Base-by-base conservation (phyloP, 345 rosid genomes). In the Boechera retrofracta region DNA sequence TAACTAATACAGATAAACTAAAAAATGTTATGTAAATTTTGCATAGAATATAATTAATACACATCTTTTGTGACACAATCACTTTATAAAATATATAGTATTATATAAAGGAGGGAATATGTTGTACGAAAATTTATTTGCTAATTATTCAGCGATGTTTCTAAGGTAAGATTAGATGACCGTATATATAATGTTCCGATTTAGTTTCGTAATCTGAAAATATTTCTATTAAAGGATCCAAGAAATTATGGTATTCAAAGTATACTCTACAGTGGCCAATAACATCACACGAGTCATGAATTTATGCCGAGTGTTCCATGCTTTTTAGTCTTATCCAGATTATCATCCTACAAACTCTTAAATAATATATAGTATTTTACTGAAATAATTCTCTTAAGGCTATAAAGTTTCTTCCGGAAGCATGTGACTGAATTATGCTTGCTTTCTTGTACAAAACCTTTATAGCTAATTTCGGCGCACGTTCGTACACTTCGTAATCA, bases 361-460 rank as follows among this genome's bases (percentile, higher is more conserved):
- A 13, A 18, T 41, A 12, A 18, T 41, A 12, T 24, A 18, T 49
- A 24, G 64, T 64, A 77, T 62, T 44, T 12, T 7, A 55, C 60
- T n/a, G 38, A 44, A 32, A 12, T 63, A 16, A 8, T 77, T 44
- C 16, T 36, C 31, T 55, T 10, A 56, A 55, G 49, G 59, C 76
- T 77, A 64, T 47, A 71, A 70, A 77, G 71, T 48, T 44, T 28
- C 1, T 36, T 9, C 13, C 47, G 15, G 59, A 38, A 33, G 72
- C 80, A 64, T 77, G 80, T 64, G 76, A 64, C 44, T 54, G 75
- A 77, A 70, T 69, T 45, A 77, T 77, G 71, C 9, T 63, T 61
- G 47, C 66, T 67, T 51, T 67, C 62, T 36, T 63, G 41, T 32
- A 44, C 65, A 24, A 62, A 21, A 53, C 32, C 59, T 35, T 69